These are phyloP conservation scores for Uncinocarpus reesii DNA, from an alignment of 2,329 filamentous ascomycete species.

Conservation along the genomic window DNA sequence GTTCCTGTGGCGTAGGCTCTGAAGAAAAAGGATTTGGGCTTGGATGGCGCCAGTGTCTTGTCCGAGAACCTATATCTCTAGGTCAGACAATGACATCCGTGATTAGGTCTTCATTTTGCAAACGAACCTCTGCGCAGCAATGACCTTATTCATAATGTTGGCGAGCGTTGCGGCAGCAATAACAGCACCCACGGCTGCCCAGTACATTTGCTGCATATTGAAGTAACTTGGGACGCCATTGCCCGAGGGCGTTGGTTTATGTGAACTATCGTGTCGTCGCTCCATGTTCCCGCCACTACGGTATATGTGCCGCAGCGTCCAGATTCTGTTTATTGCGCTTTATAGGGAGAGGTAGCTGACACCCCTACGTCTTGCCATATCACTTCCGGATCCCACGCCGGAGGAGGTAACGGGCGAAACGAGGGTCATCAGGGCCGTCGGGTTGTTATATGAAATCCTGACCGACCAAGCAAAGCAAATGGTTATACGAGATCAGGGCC, in stretches of 20 bases:
- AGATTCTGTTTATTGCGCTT: neutral
- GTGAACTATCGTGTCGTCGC: neutral
- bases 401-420: neutral
- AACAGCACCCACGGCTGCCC: slow-evolving; percentile 39
- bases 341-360: neutral
- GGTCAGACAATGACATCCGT: neutral
- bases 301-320: neutral
- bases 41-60: slow-evolving; percentile 39
- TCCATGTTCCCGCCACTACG: neutral
- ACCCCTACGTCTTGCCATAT: neutral
- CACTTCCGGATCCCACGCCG: neutral
- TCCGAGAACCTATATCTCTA: slow-evolving; percentile 36
- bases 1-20: slow-evolving; percentile 43
- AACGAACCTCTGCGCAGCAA: slow-evolving; percentile 43
- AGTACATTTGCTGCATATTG: slow-evolving; percentile 45
- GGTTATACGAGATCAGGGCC: neutral
- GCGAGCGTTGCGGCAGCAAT: slow-evolving; percentile 28
- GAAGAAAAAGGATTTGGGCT: slow-evolving; percentile 43
- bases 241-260: neutral
- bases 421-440: neutral
- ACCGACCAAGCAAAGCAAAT: neutral
- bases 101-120: neutral
- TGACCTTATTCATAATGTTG: slow-evolving; percentile 38
- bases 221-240: slow-evolving; percentile 37
- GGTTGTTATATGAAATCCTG: neutral